A percentile compares a stretch with the other conserved stretches of the same genome.
These are phyloP conservation scores for Penicillium italicum DNA, from an alignment of 2,329 filamentous ascomycete genomes.

Conservation along the genomic window DNA sequence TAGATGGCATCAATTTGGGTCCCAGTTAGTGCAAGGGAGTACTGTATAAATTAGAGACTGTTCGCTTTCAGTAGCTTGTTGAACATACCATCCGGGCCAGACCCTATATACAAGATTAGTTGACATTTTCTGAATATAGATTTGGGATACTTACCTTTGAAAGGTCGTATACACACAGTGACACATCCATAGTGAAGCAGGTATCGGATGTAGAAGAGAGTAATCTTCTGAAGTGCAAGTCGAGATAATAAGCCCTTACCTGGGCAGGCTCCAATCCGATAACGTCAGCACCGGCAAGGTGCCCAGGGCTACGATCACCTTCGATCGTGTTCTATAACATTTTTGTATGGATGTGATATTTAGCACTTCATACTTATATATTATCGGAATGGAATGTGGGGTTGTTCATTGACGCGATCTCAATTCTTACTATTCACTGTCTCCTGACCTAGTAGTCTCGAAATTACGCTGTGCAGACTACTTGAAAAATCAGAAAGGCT, in stretches of 20 bases:
- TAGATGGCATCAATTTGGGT: constrained; percentile 86
- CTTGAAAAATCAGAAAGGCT: not conserved
- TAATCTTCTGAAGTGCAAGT: not conserved
- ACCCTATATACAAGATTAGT: constrained; percentile 42
- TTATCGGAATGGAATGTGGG: not conserved
- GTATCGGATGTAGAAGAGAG: not conserved
- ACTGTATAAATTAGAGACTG: constrained; percentile 35
- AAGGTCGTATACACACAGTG: constrained; percentile 75
- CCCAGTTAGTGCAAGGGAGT: constrained; percentile 59
- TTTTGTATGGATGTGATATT: not conserved
- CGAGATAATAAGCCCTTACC: not conserved
- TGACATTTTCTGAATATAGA: constrained; percentile 18
- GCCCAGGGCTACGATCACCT: constrained; percentile 13
- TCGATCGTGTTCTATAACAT: constrained; percentile 20
- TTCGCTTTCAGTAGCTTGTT: not conserved
- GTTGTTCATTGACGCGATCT: not conserved
- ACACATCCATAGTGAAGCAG: constrained; percentile 61
- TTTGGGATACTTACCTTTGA: constrained; percentile 48
- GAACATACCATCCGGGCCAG: constrained; percentile 50
- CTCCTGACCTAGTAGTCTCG: not conserved
- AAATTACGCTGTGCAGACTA: not conserved
- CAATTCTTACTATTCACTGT: not conserved
- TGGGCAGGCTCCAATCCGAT: constrained; percentile 22
- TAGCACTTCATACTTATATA: not conserved
- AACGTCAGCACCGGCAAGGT: constrained; percentile 25